Evolutionary conservation across 768 basidiomycete genomes (phyloP), one percentile per base, ranked within the genome.

Genomic region (Suillus weaverae): DNA sequence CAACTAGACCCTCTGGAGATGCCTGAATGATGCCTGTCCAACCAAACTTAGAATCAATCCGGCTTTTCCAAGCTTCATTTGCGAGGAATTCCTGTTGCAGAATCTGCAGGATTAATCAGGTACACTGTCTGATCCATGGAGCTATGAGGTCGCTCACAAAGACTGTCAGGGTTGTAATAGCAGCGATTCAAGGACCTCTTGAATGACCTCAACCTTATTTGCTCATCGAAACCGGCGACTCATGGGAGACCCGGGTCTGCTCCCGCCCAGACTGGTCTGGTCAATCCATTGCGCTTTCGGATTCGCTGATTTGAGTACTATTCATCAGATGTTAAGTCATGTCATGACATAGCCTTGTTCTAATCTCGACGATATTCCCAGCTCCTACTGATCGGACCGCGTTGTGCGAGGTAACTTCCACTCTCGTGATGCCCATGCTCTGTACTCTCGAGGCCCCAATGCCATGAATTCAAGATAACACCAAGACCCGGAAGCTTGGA

Each of bases 41-140:
- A 74, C 75, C 76, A 76, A 75, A 76, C 71, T 67, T 64, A 72
- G 76, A 43, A 61, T 60, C 54, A 35, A 26, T 7, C 32, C 55
- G 22, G 44, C 16, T n/a, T 62, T 62, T 41, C 57, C 39, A 59
- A 41, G 57, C 39, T 48, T 62, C 30, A 33, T 61, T 62, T 59
- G 44, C 44, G n/a, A 60, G 5, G 32, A 22, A 60, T 32, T 39
- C 30, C 59, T 20, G 33, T 61, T 20, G 50, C 30, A 18, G 55
- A 54, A 63, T 63, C 33, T 68, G 62, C 67, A 62, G 65, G 64
- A 70, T 62, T 70, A 70, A 68, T 55, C 69, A 67, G 67, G 62
- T 65, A 44, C 62, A 63, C 61, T 14, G 16, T 35, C 68, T 13
- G 43, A 59, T 62, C 62, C 65, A 36, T 33, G 53, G 53, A 54